Conservation (phyloP, 306 rosid genomes). For the Corylus avellana region DNA sequence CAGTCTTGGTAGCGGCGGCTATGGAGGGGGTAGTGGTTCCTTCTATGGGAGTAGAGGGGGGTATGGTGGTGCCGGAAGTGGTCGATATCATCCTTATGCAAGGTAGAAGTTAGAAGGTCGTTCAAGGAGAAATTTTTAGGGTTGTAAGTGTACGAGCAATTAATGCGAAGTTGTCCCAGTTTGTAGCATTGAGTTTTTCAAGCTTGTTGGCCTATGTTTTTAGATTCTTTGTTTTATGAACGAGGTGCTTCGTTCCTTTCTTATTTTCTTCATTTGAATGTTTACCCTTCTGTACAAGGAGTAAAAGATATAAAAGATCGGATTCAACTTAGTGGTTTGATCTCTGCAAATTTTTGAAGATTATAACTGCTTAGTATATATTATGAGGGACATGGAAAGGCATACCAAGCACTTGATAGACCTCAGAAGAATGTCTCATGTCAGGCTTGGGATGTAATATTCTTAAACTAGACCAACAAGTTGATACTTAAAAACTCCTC, state of each 20-base stretch:
- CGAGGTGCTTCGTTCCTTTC: constrained; percentile 5
- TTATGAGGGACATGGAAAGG: no score
- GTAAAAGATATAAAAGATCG: constrained; percentile 19
- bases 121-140: constrained; percentile 26
- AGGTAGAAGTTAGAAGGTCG: constrained; percentile 48
- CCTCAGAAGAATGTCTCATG: not conserved
- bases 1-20: constrained; percentile 70
- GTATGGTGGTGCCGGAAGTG: constrained; percentile 64
- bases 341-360: constrained; percentile 25
- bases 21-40: constrained; percentile 70
- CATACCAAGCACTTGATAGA: no score
- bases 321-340: not conserved
- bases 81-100: constrained; percentile 95
- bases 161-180: constrained; percentile 17
- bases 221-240: constrained; percentile 3
- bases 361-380: no score
- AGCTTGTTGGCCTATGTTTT: constrained; percentile 27
- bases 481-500: no score
- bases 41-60: constrained; percentile 92
- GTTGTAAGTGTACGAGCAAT: constrained; percentile 33
- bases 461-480: no score
- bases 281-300: constrained; percentile 13
- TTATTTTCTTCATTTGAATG: constrained; percentile 4
- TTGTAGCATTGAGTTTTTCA: constrained; percentile 39
- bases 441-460: no score